These are phyloP conservation scores for Nannochloropsis gaditana DNA, from an alignment of 108 stramenopile genomes.

Conservation along the genomic window DNA sequence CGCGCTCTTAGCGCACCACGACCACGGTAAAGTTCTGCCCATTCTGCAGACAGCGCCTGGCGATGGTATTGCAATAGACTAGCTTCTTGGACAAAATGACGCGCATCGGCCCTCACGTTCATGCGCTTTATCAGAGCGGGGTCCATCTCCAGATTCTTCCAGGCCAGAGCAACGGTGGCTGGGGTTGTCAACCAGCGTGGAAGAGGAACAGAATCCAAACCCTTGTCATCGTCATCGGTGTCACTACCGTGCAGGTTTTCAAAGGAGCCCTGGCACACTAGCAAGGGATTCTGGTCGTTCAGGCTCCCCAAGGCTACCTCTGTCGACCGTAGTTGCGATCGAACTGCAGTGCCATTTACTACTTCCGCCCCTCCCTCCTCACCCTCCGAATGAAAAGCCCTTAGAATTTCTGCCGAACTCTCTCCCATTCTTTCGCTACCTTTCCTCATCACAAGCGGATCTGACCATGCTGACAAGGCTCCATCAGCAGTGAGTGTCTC, in stretches of 20 bases:
- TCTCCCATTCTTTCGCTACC: too few species aligned
- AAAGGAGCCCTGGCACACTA: neutral
- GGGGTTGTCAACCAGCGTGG: neutral
- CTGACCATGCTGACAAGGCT: neutral
- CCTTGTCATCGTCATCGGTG: neutral
- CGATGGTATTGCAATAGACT: neutral
- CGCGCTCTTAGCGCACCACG: neutral
- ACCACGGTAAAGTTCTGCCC: conserved; percentile 7
- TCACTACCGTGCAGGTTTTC: neutral
- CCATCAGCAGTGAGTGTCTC: neutral
- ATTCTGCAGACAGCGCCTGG: neutral
- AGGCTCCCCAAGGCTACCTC: neutral
- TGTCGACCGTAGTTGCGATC: neutral
- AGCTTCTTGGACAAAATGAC: neutral
- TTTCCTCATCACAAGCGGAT: neutral
- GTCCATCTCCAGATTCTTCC: neutral
- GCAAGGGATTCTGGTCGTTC: neutral
- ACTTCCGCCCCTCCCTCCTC: neutral
- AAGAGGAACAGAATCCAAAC: neutral
- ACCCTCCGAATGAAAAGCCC: neutral
- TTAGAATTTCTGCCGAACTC: too few species aligned
- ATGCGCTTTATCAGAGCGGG: neutral
- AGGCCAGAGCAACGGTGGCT: neutral
- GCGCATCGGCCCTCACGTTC: neutral
- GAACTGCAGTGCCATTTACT: neutral